Base-by-base conservation (phyloP, 2,329 filamentous ascomycete species). In the Cercospora nicotianae region DNA sequence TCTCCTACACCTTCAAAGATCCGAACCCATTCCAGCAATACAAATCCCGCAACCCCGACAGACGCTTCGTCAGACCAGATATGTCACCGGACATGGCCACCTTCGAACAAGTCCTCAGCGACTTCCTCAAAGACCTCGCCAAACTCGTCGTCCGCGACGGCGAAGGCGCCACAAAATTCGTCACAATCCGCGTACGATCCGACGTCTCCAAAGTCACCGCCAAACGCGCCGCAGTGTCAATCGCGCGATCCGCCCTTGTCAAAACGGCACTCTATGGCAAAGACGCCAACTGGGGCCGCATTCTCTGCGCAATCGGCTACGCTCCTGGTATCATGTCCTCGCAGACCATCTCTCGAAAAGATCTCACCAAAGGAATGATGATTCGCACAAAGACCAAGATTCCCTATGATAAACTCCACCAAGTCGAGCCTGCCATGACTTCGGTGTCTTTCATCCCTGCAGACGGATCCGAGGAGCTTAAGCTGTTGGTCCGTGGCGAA, bases 241-340 rank as follows among this genome's bases (percentile, higher is more conserved):
- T 99, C 77, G 94, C 95, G 16, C 89, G 90, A 61, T 97, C 93
- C 0, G 93, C 95, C 8, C 87, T 99, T 12, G 95, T 99, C 74
- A 99, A 99, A 85, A 99, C 95, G 0, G 95, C 95, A 0, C 85
- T 99, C 48, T 99, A 99, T 80, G 95, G 95, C 72, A 93, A 93
- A 79, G 95, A 99, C 78, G 95, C 95, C 18, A 99, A 99, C 84
- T 99, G 95, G 95, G 95, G 95, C 36, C 93, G 95, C 64, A 96
- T 99, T 70, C 86, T 98, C 30, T 98, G 95, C 79, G 94, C 95
- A 0, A 93, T 94, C 4, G 95, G 95, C 3, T 98, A 98, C 78
- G 84, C 87, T 0, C 85, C 85, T 67, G 87, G 89, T 0, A 87
- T 90, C 69, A 76, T 77, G 68, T 16, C 58, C 16, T 69, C 70